These are phyloP conservation scores for Macrophomina tecta DNA, from an alignment of 2,329 filamentous ascomycete genomes.

Conservation along the genomic window DNA sequence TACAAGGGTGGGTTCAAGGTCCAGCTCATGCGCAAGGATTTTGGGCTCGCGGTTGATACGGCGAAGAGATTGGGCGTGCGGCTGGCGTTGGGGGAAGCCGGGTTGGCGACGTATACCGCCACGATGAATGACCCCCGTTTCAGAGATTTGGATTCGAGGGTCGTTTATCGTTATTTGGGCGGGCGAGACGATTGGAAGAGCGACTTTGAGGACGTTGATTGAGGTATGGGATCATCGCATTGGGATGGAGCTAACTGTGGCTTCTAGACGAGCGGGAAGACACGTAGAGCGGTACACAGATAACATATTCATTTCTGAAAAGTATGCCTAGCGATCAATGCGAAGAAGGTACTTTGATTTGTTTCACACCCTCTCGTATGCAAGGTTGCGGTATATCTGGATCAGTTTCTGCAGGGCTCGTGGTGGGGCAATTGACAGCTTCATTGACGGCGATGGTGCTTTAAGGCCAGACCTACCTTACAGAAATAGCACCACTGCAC, in stretches of 20 bases:
- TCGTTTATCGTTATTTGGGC: conserved; percentile 63
- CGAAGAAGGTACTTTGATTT: too few relatives aligned
- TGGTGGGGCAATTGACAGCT: too few relatives aligned
- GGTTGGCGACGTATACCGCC: conserved; percentile 58
- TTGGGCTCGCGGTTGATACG: conserved; percentile 61
- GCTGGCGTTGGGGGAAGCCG: conserved; percentile 57
- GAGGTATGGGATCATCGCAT: neutral
- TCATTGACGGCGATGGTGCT: too few relatives aligned
- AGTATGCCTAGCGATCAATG: too few relatives aligned
- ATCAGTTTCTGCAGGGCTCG: too few relatives aligned
- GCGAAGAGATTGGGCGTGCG: conserved; percentile 59
- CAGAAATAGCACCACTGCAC: too few relatives aligned
- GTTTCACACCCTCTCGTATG: too few relatives aligned
- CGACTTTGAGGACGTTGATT: conserved; percentile 24
- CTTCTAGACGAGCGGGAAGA: neutral
- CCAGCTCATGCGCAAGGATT: conserved; percentile 66
- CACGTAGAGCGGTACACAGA: neutral
- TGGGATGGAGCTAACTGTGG: neutral
- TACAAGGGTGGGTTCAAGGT: conserved; percentile 64
- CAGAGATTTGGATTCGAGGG: conserved; percentile 61
- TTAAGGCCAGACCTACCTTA: too few relatives aligned
- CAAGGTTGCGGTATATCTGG: too few relatives aligned
- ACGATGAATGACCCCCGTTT: conserved; percentile 59
- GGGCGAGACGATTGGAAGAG: conserved; percentile 59
- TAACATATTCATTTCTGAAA: too few relatives aligned